Percentiles rank a stretch among this genome's conserved stretches.
Conservation (phyloP, 2,329 filamentous ascomycete species). For the Cryoendolithus antarcticus region DNA sequence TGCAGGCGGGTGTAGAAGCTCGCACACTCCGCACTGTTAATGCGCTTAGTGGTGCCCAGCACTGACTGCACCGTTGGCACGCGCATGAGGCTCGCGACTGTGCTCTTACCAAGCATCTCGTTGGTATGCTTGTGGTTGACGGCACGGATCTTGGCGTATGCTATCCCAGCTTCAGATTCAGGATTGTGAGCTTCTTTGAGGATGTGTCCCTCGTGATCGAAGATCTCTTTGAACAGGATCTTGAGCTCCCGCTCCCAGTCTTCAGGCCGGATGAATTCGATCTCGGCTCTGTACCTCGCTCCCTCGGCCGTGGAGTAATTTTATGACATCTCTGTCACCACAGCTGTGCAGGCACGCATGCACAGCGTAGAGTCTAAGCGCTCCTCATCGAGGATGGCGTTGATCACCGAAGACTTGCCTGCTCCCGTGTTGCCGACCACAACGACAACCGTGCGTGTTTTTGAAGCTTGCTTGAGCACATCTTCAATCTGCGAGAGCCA, state of each 20-base stretch:
- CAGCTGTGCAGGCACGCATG: constrained; percentile 50
- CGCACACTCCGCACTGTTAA: constrained; percentile 26
- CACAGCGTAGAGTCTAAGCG: constrained; percentile 44
- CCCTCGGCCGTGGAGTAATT: constrained; percentile 33
- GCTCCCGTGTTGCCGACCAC: constrained; percentile 50
- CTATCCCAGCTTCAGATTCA: constrained; percentile 37
- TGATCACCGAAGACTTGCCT: constrained; percentile 52
- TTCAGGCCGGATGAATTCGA: constrained; percentile 42
- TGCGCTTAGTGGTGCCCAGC: constrained; percentile 34
- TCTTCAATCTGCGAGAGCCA: constrained; percentile 33
- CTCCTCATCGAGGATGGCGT: constrained; percentile 50
- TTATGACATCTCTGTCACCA: constrained; percentile 48
- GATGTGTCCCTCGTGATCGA: constrained; percentile 28
- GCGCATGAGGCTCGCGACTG: constrained; percentile 30
- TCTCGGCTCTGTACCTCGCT: constrained; percentile 39
- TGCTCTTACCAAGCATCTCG: constrained; percentile 25
- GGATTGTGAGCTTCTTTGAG: constrained; percentile 26
- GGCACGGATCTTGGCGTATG: constrained; percentile 39
- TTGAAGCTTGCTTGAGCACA: constrained; percentile 27
- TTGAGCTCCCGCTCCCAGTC: constrained; percentile 44
- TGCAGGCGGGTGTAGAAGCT: constrained; percentile 37
- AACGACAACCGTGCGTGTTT: constrained; percentile 40
- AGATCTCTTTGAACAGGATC: constrained; percentile 37
- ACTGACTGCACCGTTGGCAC: constrained; percentile 28
- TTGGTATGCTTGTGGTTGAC: constrained; percentile 34